phyloP scores from a whole-genome alignment of 805 yeast species.

The Debaryomyces prosopidis region DNA sequence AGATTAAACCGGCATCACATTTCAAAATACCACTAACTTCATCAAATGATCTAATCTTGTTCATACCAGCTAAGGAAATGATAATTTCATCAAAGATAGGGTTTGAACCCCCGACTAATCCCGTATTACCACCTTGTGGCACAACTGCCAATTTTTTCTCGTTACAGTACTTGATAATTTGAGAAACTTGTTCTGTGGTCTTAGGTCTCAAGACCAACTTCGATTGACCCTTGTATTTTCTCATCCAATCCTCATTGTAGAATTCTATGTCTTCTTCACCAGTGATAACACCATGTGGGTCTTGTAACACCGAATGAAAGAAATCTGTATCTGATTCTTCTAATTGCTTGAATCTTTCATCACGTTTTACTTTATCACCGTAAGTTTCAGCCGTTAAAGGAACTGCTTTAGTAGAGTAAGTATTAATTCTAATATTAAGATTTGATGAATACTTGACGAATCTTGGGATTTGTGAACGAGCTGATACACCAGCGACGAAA shows the following conservation, averaged over 20 bases:
- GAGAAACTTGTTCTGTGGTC: conserved; percentile 71
- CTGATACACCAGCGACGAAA: not conserved
- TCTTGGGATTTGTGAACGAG: not conserved
- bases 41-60: conserved; percentile 81
- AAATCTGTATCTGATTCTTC: conserved; percentile 55
- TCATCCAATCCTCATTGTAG: conserved; percentile 92
- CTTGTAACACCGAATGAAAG: conserved; percentile 61
- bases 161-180: conserved; percentile 79
- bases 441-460: not conserved
- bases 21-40: conserved; percentile 79
- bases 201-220: conserved; percentile 79
- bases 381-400: conserved; percentile 73
- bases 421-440: not conserved
- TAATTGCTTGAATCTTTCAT: conserved; percentile 51
- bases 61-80: conserved; percentile 66
- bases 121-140: conserved; percentile 98
- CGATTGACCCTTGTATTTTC: conserved; percentile 88
- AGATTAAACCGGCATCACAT: conserved; percentile 86
- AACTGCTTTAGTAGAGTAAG: conserved; percentile 33
- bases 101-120: conserved; percentile 90
- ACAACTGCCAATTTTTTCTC: conserved; percentile 77
- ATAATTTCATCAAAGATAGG: conserved; percentile 92
- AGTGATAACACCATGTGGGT: conserved; percentile 48
- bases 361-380: conserved; percentile 53
- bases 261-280: conserved; percentile 64